Conservation (phyloP, 2,329 filamentous ascomycete species). For the Teratosphaeria gauchensis region DNA sequence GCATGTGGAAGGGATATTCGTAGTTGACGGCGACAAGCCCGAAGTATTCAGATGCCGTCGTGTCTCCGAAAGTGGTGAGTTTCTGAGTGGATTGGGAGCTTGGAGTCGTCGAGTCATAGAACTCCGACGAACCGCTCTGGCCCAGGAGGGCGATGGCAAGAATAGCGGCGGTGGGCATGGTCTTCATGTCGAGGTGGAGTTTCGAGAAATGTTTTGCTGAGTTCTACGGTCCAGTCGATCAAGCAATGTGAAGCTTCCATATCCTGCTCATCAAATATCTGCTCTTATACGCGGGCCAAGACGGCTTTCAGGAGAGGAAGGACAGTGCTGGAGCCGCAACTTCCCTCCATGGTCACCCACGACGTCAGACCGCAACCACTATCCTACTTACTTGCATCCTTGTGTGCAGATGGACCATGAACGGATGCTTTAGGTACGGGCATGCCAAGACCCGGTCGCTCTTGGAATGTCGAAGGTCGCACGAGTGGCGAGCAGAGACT, state of each 20-base stretch:
- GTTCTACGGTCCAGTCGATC: no score
- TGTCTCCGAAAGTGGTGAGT: background rate
- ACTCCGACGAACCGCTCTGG: slow-evolving; percentile 17
- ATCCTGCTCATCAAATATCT: no score
- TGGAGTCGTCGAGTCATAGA: slow-evolving; percentile 9
- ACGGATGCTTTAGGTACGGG: no score
- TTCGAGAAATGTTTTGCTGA: background rate
- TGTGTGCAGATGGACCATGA: no score
- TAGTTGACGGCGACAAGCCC: background rate
- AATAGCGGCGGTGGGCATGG: slow-evolving; percentile 5
- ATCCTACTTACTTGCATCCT: background rate
- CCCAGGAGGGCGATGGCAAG: slow-evolving; percentile 16
- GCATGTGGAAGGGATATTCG: background rate
- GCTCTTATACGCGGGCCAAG: no score
- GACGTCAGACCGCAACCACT: background rate
- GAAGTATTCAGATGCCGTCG: slow-evolving; percentile 15
- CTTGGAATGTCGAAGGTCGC: background rate
- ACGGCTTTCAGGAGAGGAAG: no score
- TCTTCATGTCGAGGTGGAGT: slow-evolving; percentile 15
- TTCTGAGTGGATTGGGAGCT: background rate
- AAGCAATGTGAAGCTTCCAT: background rate
- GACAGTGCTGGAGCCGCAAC: background rate
- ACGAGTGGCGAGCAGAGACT: background rate
- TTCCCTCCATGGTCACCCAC: background rate
- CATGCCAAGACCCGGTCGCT: no score